Evolutionary conservation across 441 rosid genomes (phyloP).

Genomic region (Rhodomyrtus psidioides): DNA sequence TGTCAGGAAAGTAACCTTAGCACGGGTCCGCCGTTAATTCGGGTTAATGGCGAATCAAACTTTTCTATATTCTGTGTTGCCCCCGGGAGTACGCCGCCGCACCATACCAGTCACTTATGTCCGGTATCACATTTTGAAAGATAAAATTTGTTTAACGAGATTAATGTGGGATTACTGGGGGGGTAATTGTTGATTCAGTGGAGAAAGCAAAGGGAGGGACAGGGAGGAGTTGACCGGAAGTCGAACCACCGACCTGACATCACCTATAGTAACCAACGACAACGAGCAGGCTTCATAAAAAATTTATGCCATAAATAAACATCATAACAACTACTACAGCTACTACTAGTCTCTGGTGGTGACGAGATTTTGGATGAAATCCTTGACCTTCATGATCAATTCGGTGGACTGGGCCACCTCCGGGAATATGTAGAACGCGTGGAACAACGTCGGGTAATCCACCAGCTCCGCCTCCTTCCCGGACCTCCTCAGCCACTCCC

Average conservation of each 20-base stretch:
- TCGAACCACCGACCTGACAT: not conserved
- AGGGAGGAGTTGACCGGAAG: not conserved
- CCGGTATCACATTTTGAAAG: not conserved
- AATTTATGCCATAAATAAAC: too few species aligned
- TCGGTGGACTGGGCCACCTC: constrained; percentile 38
- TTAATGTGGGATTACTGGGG: not conserved
- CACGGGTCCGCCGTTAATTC: not conserved
- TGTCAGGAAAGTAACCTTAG: not conserved
- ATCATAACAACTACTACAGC: too few species aligned
- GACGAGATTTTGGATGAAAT: constrained; percentile 20
- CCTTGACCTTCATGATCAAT: constrained; percentile 34
- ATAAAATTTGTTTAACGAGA: not conserved
- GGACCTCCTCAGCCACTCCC: constrained; percentile 45
- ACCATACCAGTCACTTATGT: not conserved
- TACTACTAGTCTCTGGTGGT: not conserved
- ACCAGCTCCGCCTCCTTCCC: constrained; percentile 44
- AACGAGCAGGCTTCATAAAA: too few species aligned
- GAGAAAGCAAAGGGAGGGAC: too few species aligned
- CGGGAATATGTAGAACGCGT: constrained; percentile 64
- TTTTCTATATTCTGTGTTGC: not conserved
- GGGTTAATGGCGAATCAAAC: not conserved
- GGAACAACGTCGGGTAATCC: constrained; percentile 61
- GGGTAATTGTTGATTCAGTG: not conserved
- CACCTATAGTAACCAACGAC: not conserved
- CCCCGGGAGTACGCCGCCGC: not conserved